phyloP scores from a whole-genome alignment of 768 basidiomycete genomes.

The Termitomyces sp. region DNA sequence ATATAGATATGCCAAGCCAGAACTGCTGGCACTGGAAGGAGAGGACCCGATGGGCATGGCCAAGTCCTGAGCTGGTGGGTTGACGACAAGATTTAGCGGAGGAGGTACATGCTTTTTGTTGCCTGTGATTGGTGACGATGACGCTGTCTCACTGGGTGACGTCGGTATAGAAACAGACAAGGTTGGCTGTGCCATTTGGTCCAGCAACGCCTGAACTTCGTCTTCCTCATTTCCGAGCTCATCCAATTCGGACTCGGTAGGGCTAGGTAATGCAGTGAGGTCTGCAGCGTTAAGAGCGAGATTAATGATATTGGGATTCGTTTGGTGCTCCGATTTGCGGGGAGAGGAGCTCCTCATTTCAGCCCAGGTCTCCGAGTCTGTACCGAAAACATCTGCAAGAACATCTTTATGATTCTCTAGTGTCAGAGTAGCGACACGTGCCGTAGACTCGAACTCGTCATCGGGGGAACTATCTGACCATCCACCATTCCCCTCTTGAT shows the following conservation, averaged over 20 bases:
- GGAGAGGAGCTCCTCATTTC: constrained; percentile 38
- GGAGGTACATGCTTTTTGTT: constrained; percentile 47
- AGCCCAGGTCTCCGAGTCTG: constrained; percentile 61
- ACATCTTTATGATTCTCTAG: constrained; percentile 37
- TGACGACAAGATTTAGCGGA: constrained; percentile 48
- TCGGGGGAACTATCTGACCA: constrained; percentile 22
- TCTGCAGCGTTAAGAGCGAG: constrained; percentile 47
- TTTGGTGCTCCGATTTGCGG: constrained; percentile 18
- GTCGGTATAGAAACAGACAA: constrained; percentile 32
- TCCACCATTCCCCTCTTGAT: neutral
- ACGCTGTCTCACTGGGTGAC: constrained; percentile 29
- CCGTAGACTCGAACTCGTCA: constrained; percentile 36
- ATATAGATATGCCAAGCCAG: constrained; percentile 43
- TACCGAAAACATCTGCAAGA: constrained; percentile 57
- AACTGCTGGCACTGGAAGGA: constrained; percentile 30
- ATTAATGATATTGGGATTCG: constrained; percentile 45
- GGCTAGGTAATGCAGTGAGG: constrained; percentile 22
- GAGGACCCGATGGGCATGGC: constrained; percentile 31
- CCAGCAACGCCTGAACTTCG: constrained; percentile 36
- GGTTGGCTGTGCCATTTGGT: constrained; percentile 31
- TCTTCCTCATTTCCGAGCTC: constrained; percentile 31
- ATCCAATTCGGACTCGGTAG: constrained; percentile 19
- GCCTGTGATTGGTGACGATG: constrained; percentile 24
- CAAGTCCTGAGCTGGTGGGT: constrained; percentile 24
- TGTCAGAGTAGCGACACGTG: constrained; percentile 29